phyloP scores from a whole-genome alignment of 2,329 filamentous ascomycete species.

The Zymoseptoria ardabiliae region DNA sequence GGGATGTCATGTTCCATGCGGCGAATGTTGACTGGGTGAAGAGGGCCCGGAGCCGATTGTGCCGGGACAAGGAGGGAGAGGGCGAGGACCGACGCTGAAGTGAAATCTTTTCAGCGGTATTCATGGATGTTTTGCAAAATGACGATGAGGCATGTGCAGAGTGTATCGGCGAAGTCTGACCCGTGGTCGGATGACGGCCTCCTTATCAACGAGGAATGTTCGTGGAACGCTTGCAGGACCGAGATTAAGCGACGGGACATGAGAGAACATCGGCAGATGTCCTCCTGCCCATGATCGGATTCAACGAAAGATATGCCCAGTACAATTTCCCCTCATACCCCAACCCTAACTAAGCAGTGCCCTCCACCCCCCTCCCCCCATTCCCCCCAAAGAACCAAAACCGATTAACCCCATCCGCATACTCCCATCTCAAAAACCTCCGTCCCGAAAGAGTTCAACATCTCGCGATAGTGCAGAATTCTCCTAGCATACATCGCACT shows the following conservation, averaged over 20 bases:
- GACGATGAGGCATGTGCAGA: background rate
- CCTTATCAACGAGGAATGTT: too few relatives aligned
- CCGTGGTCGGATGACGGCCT: too few relatives aligned
- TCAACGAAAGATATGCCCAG: too few relatives aligned
- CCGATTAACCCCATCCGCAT: constrained; percentile 35
- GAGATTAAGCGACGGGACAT: too few relatives aligned
- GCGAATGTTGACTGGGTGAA: constrained; percentile 10
- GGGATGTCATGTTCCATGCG: constrained; percentile 32
- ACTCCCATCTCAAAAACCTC: constrained; percentile 43
- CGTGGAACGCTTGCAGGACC: too few relatives aligned
- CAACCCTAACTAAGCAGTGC: too few relatives aligned
- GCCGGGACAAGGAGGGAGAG: background rate
- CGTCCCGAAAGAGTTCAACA: constrained; percentile 29
- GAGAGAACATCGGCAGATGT: too few relatives aligned
- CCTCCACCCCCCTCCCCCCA: constrained; percentile 30
- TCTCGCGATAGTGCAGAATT: constrained; percentile 8
- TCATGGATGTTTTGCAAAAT: too few relatives aligned
- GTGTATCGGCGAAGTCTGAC: background rate
- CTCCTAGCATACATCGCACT: constrained; percentile 14
- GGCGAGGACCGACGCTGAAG: background rate
- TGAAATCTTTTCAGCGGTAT: background rate
- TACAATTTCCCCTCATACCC: constrained; percentile 5
- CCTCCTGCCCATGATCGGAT: too few relatives aligned
- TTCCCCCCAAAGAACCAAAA: constrained; percentile 44
- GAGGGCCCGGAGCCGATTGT: constrained; percentile 11